phyloP scores from a whole-genome alignment of 768 basidiomycete genomes.

The Pleurotus pulmonarius region DNA sequence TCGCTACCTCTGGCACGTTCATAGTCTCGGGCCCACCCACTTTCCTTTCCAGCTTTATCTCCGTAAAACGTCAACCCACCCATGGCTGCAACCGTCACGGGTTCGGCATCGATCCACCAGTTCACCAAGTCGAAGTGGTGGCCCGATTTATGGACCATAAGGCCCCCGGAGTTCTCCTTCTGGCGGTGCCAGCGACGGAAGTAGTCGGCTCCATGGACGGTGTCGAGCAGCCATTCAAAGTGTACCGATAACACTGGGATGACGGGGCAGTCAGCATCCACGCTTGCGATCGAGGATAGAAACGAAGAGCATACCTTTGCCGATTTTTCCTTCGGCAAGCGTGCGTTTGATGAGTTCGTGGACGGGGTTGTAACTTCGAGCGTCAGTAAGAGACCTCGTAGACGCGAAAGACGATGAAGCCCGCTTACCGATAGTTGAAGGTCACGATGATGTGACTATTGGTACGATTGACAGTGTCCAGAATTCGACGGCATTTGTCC shows the following conservation, averaged over 20 bases:
- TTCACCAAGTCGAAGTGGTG: conserved; percentile 53
- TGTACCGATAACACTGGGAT: conserved; percentile 41
- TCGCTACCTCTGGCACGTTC: conserved; percentile 37
- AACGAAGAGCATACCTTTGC: conserved; percentile 23
- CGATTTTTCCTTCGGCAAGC: conserved; percentile 42
- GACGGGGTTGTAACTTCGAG: conserved; percentile 39
- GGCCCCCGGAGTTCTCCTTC: conserved; percentile 38
- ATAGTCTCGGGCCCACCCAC: conserved; percentile 45
- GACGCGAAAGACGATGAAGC: not conserved
- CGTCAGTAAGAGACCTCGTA: not conserved
- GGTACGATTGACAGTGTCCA: conserved; percentile 40
- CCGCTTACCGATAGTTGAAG: conserved; percentile 34
- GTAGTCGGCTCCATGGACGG: conserved; percentile 50
- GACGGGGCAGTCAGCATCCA: too few relatives aligned
- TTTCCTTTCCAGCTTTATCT: conserved; percentile 36
- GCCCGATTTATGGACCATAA: conserved; percentile 43
- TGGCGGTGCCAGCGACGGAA: conserved; percentile 49
- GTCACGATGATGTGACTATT: conserved; percentile 37
- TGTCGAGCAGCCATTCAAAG: conserved; percentile 51
- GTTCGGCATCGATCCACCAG: conserved; percentile 49
- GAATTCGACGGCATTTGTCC: conserved; percentile 41
- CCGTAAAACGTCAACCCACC: conserved; percentile 47
- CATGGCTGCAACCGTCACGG: conserved; percentile 42
- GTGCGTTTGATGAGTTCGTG: conserved; percentile 47
- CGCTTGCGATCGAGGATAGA: not conserved